Evolutionary conservation across 2,329 filamentous ascomycete genomes (phyloP).

Genomic region (Diaporthe capsici): DNA sequence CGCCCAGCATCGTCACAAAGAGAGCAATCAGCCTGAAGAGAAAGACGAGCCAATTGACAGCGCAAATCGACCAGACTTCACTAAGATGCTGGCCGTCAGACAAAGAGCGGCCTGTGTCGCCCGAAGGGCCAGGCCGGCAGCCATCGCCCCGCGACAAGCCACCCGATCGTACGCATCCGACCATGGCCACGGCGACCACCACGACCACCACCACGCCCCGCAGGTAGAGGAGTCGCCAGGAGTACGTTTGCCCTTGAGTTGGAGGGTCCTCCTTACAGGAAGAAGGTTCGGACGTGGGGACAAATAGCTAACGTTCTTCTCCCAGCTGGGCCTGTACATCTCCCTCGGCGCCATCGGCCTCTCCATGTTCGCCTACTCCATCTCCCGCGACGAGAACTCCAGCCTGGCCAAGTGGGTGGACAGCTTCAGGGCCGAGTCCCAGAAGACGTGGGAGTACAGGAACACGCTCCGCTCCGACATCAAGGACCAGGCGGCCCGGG

Average conservation of each 20-base stretch:
- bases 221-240: slow-evolving; percentile 67
- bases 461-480: slow-evolving; percentile 67
- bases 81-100: slow-evolving; percentile 55
- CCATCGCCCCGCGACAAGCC: slow-evolving; percentile 45
- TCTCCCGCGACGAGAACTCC: slow-evolving; percentile 66
- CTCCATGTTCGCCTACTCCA: slow-evolving; percentile 61
- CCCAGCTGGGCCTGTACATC: slow-evolving; percentile 64
- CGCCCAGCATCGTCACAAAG: slow-evolving; percentile 34
- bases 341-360: slow-evolving; percentile 61
- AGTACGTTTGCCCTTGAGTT: slow-evolving; percentile 59
- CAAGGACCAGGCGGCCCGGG: slow-evolving; percentile 69
- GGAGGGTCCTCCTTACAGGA: background rate
- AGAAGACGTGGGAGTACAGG: slow-evolving; percentile 65
- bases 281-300: background rate
- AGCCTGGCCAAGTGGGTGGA: slow-evolving; percentile 61
- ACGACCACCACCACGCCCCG: slow-evolving; percentile 57
- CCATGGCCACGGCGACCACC: slow-evolving; percentile 60
- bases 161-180: slow-evolving; percentile 69
- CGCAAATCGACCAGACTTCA: slow-evolving; percentile 33
- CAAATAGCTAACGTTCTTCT: slow-evolving; percentile 32
- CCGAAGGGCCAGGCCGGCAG: slow-evolving; percentile 53
- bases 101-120: slow-evolving; percentile 54
- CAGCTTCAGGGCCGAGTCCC: slow-evolving; percentile 60
- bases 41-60: slow-evolving; percentile 37
- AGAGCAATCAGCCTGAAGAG: background rate